These are phyloP conservation scores for Porodaedalea pini DNA, from an alignment of 1,284 basidiomycete species.

Conservation along the genomic window DNA sequence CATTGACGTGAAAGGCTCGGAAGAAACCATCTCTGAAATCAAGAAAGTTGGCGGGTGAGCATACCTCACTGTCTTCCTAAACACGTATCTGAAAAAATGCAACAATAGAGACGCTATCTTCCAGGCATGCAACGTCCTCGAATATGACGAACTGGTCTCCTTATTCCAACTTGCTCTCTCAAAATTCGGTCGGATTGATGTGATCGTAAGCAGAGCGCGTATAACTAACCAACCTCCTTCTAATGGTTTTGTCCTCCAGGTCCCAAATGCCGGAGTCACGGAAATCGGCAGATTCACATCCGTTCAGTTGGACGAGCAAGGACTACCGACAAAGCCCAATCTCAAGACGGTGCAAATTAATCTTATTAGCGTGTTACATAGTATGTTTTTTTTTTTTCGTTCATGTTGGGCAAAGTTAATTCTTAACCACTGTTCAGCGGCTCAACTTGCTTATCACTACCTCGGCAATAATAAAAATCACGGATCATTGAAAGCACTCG, in stretches of 20 bases:
- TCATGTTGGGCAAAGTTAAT: neutral
- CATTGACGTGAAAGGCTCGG: slow-evolving; percentile 38
- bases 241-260: slow-evolving; percentile 28
- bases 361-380: slow-evolving; percentile 48
- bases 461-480: slow-evolving; percentile 36
- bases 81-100: neutral
- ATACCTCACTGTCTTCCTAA: no score
- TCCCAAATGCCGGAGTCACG: slow-evolving; percentile 54
- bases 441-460: slow-evolving; percentile 49
- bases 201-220: slow-evolving; percentile 39
- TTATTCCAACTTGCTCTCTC: slow-evolving; percentile 50
- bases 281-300: slow-evolving; percentile 38
- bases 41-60: slow-evolving; percentile 44
- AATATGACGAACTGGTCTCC: slow-evolving; percentile 51
- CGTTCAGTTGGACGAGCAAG: slow-evolving; percentile 34
- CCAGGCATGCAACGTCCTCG: slow-evolving; percentile 47
- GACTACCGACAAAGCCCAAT: slow-evolving; percentile 43
- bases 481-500: slow-evolving; percentile 42
- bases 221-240: neutral
- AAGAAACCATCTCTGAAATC: slow-evolving; percentile 42
- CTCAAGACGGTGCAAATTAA: slow-evolving; percentile 51
- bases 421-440: slow-evolving; percentile 32
- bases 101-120: slow-evolving; percentile 41
- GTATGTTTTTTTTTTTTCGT: slow-evolving; percentile 31
- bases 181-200: slow-evolving; percentile 46